Conservation (phyloP, 345 rosid genomes). For the Garcia nutans region DNA sequence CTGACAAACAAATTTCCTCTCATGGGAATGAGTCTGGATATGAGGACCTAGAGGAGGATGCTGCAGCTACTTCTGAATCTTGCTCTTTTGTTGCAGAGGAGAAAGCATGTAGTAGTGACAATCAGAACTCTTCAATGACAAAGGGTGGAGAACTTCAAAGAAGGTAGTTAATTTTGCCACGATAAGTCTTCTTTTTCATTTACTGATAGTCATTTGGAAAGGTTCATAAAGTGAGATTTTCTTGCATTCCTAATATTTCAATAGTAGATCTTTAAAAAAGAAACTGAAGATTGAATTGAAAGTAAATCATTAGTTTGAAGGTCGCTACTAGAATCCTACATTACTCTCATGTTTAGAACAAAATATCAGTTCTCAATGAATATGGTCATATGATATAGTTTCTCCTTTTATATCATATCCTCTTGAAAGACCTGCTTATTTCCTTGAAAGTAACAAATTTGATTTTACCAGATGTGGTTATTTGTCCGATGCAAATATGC, state of each 20-base stretch:
- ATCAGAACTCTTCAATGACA: constrained; percentile 41
- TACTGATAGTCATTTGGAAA: constrained; percentile 1
- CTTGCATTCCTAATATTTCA: too few species aligned
- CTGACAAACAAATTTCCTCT: constrained; percentile 34
- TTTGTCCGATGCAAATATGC: not conserved
- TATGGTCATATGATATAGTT: not conserved
- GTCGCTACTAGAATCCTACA: not conserved
- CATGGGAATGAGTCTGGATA: constrained; percentile 42
- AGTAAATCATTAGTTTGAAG: not conserved
- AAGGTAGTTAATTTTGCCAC: constrained; percentile 47
- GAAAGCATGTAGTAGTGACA: constrained; percentile 65
- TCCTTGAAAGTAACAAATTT: not conserved
- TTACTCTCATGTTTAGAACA: too few species aligned
- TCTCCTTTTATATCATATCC: not conserved
- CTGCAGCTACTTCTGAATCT: constrained; percentile 69
- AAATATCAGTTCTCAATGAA: not conserved
- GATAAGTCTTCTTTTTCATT: not conserved
- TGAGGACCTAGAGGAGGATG: constrained; percentile 41
- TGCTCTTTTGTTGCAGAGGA: constrained; percentile 70
- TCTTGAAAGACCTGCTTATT: not conserved
- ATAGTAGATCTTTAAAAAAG: not conserved
- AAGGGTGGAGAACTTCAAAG: constrained; percentile 44
- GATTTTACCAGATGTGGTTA: not conserved
- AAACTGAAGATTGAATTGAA: not conserved
- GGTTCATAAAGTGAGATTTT: constrained; percentile 1